phyloP scores from a whole-genome alignment of 192 early-diverging fungal genomes.

The Coemansia furcata region DNA sequence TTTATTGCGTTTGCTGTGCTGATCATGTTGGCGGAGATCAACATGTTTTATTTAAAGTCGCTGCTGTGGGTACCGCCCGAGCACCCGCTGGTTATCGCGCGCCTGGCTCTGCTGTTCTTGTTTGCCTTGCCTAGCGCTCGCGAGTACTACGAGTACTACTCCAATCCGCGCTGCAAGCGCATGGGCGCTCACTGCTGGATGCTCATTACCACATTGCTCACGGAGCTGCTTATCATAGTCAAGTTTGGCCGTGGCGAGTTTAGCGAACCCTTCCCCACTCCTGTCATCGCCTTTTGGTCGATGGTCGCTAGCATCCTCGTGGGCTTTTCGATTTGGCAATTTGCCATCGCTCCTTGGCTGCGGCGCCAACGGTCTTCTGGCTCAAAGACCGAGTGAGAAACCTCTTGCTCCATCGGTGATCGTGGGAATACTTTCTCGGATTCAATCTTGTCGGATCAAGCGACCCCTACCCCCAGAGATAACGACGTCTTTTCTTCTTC shows the following conservation, averaged over 20 bases:
- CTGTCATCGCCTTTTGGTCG: slow-evolving; percentile 75
- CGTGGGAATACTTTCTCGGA: neutral
- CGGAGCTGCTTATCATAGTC: slow-evolving; percentile 86
- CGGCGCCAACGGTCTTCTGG: neutral
- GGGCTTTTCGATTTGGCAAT: slow-evolving; percentile 76
- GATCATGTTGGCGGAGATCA: slow-evolving; percentile 70
- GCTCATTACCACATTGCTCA: slow-evolving; percentile 78
- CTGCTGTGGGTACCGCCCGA: slow-evolving; percentile 90
- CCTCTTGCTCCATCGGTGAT: neutral
- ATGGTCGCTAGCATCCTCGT: slow-evolving; percentile 58
- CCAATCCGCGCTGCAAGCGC: slow-evolving; percentile 75
- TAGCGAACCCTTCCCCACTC: slow-evolving; percentile 66
- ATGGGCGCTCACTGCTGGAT: slow-evolving; percentile 95
- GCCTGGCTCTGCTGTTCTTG: slow-evolving; percentile 79
- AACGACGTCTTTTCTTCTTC: neutral
- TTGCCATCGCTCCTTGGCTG: slow-evolving; percentile 49
- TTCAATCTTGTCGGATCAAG: neutral
- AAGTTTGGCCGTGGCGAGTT: slow-evolving; percentile 92
- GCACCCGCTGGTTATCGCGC: slow-evolving; percentile 74
- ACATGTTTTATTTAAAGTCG: slow-evolving; percentile 93
- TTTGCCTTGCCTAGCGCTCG: slow-evolving; percentile 82
- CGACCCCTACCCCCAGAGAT: neutral
- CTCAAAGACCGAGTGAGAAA: slow-evolving; percentile 11
- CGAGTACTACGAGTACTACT: slow-evolving; percentile 89
- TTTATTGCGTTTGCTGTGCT: slow-evolving; percentile 68